phyloP scores from a whole-genome alignment of 108 stramenopile genomes.

The Chaetoceros muelleri region DNA sequence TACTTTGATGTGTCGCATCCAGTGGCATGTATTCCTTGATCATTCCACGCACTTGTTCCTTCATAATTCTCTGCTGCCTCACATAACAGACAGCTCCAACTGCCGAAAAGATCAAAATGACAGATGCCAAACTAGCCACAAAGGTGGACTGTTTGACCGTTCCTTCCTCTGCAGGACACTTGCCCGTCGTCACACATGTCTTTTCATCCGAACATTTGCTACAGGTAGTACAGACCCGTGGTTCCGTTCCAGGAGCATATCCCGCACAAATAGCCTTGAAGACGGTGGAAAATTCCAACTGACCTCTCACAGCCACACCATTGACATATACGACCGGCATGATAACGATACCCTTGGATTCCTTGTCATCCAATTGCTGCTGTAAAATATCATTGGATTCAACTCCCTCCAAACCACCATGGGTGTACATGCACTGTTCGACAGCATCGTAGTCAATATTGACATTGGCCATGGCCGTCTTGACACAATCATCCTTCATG shows the following conservation, averaged over 20 bases:
- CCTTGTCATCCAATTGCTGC: slow-evolving; percentile 35
- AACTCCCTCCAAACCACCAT: slow-evolving; percentile 33
- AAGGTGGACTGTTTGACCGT: not conserved
- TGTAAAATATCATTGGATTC: slow-evolving; percentile 53
- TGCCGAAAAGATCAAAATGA: not conserved
- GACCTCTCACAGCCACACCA: slow-evolving; percentile 45
- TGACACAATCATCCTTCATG: slow-evolving; percentile 36
- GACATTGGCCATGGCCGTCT: slow-evolving; percentile 26
- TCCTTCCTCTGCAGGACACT: slow-evolving; percentile 13
- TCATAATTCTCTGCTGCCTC: slow-evolving; percentile 51
- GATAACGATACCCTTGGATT: slow-evolving; percentile 31
- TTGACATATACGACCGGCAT: slow-evolving; percentile 51
- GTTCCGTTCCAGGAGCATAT: slow-evolving; percentile 66
- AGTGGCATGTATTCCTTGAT: slow-evolving; percentile 54
- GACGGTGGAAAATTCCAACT: slow-evolving; percentile 22
- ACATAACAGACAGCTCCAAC: not conserved
- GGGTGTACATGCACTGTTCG: slow-evolving; percentile 42
- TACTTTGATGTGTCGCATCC: not conserved
- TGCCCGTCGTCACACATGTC: slow-evolving; percentile 16
- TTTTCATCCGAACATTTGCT: slow-evolving; percentile 20
- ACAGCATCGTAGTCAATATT: slow-evolving; percentile 23
- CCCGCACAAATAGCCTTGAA: slow-evolving; percentile 90
- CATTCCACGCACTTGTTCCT: slow-evolving; percentile 69
- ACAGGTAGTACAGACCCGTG: slow-evolving; percentile 42
- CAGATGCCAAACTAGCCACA: not conserved